phyloP scores from a whole-genome alignment of 805 yeast genomes.

The Starmerella kuoi region DNA sequence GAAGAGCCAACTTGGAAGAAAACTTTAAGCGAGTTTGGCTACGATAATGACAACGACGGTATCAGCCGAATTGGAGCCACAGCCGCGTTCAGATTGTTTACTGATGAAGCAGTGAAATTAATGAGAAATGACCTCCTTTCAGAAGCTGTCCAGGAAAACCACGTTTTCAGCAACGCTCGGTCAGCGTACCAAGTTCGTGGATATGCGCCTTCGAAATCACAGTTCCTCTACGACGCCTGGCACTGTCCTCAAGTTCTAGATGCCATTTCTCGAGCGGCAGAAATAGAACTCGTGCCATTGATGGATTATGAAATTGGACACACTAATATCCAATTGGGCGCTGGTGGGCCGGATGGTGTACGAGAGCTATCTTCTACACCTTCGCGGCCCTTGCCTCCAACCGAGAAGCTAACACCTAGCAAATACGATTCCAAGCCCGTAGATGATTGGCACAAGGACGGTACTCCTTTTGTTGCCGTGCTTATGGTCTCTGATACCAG shows the following conservation, averaged over 20 bases:
- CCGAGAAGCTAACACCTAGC: constrained; percentile 6
- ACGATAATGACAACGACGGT: constrained; percentile 34
- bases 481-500: constrained; percentile 49
- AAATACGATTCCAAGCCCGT: constrained; percentile 30
- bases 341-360: constrained; percentile 10
- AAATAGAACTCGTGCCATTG: constrained; percentile 42
- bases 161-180: constrained; percentile 29
- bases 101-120: constrained; percentile 46
- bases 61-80: constrained; percentile 45
- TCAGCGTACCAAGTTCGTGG: constrained; percentile 38
- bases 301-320: constrained; percentile 50
- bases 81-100: constrained; percentile 50
- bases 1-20: constrained; percentile 28
- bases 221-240: constrained; percentile 47
- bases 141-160: constrained; percentile 28
- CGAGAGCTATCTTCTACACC: constrained; percentile 8
- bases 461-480: constrained; percentile 55
- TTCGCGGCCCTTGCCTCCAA: constrained; percentile 2
- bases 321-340: constrained; percentile 33
- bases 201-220: constrained; percentile 36
- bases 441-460: constrained; percentile 52
- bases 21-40: constrained; percentile 41
- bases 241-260: constrained; percentile 45
- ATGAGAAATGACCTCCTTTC: constrained; percentile 44
- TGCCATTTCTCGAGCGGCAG: constrained; percentile 46